Conservation (phyloP, 148 eudicot genomes). For the Rhododendron williamsianum region DNA sequence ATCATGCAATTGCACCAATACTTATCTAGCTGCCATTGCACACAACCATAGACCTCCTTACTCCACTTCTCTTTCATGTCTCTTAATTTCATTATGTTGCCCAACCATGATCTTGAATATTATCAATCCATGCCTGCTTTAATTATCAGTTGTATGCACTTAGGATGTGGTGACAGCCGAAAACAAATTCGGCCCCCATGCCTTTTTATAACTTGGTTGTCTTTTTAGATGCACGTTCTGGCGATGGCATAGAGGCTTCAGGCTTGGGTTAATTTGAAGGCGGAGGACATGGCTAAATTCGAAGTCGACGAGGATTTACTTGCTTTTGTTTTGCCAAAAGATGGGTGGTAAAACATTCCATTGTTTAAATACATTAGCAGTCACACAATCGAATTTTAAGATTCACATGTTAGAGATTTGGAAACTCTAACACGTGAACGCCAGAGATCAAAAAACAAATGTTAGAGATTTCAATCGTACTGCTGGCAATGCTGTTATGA, state of each 20-base stretch:
- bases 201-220: constrained; percentile 1
- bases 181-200: not conserved
- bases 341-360: not conserved
- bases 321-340: not conserved
- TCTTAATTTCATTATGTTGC: too few species aligned
- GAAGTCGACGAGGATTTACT: constrained; percentile 7
- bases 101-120: too few species aligned
- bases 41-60: too few species aligned
- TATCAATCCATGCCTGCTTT: too few species aligned
- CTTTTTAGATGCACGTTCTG: not conserved
- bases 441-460: too few species aligned
- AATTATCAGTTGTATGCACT: too few species aligned
- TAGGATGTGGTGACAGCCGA: too few species aligned
- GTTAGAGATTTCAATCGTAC: not conserved
- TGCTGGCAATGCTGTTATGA: not conserved
- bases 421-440: too few species aligned
- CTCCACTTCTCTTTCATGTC: too few species aligned
- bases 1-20: too few species aligned
- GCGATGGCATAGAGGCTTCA: constrained; percentile 9
- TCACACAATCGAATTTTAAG: not conserved
- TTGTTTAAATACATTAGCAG: not conserved
- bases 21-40: too few species aligned
- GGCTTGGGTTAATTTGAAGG: not conserved
- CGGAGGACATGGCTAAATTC: constrained; percentile 2
- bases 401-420: not conserved